Evolutionary conservation across 2,329 filamentous ascomycete genomes (phyloP).

Genomic region (Stromatinia cepivora): DNA sequence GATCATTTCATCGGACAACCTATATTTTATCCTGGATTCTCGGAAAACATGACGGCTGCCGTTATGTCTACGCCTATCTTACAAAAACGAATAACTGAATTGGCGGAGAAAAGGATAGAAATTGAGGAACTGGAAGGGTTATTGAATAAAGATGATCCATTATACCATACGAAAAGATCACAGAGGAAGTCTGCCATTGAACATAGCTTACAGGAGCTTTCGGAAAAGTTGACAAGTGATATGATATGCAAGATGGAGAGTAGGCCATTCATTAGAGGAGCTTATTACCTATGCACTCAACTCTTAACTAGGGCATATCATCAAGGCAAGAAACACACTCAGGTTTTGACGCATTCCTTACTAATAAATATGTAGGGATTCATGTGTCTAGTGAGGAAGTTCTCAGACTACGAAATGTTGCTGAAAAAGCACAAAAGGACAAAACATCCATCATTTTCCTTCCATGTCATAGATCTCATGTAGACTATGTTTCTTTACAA

Average conservation of each 20-base stretch:
- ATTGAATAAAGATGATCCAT: slow-evolving; percentile 56
- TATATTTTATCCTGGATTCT: slow-evolving; percentile 90
- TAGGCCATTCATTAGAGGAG: slow-evolving; percentile 85
- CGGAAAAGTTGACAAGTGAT: slow-evolving; percentile 81
- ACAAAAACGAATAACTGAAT: slow-evolving; percentile 68
- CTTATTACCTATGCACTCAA: slow-evolving; percentile 88
- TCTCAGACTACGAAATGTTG: slow-evolving; percentile 75
- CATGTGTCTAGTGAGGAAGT: slow-evolving; percentile 96
- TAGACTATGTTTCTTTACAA: slow-evolving; percentile 94
- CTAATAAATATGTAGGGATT: slow-evolving; percentile 53
- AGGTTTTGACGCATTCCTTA: background rate
- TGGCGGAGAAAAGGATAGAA: slow-evolving; percentile 72
- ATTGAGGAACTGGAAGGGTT: slow-evolving; percentile 77
- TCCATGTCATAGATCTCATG: slow-evolving; percentile 90
- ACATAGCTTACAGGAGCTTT: slow-evolving; percentile 72
- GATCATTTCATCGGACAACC: slow-evolving; percentile 87
- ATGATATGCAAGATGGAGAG: slow-evolving; percentile 99
- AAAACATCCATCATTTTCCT: slow-evolving; percentile 96
- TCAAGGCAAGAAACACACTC: slow-evolving; percentile 58
- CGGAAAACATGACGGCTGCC: slow-evolving; percentile 79
- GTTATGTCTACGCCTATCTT: slow-evolving; percentile 77
- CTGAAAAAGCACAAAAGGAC: slow-evolving; percentile 76
- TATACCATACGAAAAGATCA: slow-evolving; percentile 53
- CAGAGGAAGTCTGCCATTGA: slow-evolving; percentile 66
- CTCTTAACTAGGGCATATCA: slow-evolving; percentile 91